Conservation (phyloP, 2,329 filamentous ascomycete species). For the Ceratocystiopsis brevicomis region DNA sequence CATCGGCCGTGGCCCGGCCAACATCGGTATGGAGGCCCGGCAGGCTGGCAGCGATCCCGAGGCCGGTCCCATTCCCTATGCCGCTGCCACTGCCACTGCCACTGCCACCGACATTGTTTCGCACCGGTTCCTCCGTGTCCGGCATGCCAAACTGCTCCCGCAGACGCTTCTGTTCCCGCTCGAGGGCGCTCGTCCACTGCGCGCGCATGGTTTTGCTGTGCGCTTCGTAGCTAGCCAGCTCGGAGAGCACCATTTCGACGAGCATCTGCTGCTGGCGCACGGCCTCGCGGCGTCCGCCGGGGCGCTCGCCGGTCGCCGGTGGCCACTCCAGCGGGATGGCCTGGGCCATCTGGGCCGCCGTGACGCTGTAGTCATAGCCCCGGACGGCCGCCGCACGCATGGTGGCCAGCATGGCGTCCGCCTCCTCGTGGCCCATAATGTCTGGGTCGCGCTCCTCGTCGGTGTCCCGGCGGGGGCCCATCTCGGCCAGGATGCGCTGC, state of each 20-base stretch:
- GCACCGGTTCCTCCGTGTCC: neutral
- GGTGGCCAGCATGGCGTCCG: slow-evolving; percentile 12
- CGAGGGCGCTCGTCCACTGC: slow-evolving; percentile 9
- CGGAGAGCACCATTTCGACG: slow-evolving; percentile 7
- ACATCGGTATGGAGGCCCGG: no score
- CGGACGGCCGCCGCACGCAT: slow-evolving; percentile 12
- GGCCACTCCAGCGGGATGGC: slow-evolving; percentile 4
- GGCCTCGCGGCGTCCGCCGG: slow-evolving; percentile 2
- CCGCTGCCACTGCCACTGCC: no score
- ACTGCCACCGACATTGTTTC: no score
- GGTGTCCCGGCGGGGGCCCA: neutral
- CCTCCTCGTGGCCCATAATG: slow-evolving; percentile 10
- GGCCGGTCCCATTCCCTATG: no score
- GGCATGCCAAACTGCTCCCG: slow-evolving; percentile 7
- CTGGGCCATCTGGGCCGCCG: slow-evolving; percentile 1
- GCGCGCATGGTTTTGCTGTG: slow-evolving; percentile 11
- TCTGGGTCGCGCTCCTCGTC: neutral
- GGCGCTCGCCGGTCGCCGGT: neutral
- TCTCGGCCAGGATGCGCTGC: slow-evolving; percentile 11
- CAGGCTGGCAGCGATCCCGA: no score
- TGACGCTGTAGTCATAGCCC: slow-evolving; percentile 11
- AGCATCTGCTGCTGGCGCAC: slow-evolving; percentile 9
- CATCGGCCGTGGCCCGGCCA: no score
- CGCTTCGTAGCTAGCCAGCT: slow-evolving; percentile 10
- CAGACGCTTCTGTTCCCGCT: slow-evolving; percentile 12